Base-by-base conservation (phyloP, 768 basidiomycete species). In the Sutorius australiensis region DNA sequence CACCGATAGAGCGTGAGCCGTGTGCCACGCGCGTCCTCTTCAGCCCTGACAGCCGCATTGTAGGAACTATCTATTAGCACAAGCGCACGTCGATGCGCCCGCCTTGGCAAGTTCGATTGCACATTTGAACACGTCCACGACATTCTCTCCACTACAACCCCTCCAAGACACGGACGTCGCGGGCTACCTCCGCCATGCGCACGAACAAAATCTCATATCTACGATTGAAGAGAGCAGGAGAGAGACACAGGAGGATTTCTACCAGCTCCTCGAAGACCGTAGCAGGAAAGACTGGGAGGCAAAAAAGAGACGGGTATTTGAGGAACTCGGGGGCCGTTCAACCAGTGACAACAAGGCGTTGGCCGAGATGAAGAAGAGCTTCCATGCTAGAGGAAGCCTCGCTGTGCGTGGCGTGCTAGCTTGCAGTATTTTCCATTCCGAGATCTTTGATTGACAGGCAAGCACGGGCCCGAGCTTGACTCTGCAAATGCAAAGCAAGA, bases 101-200 rank as follows among this genome's bases (percentile, higher is more conserved):
- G 85, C 89, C 1, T 77, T 98, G 13, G 83, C 85, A 9, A 82
- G 77, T 59, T 89, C 89, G 0, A 93, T 98, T 53, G 87, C 90
- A 5, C 83, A 89, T 57, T 73, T 94, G 56, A 89, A 93, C 64
- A 83, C 90, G 3, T 75, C 86, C 1, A 76, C 87, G 5, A 95
- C 91, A 0, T 95, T 94, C 67, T 83, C 88, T 21, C 91, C 92
- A 0, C 75, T 94, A n/a, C 90, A 92, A 63, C 89, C 92, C 5
- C 78, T 95, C n/a, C 87, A 89, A 63, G 94, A 97, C 73, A 94
- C 89, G 0, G 94, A 97, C 65, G 89, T 95, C 47, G 83, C 89
- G 32, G 92, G 92, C n/a, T 95, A 90, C 66, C 82, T 95, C 21
- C 87, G 91, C n/a, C 89, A 93, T 69, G 89, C 91, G 1, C 92